Evolutionary conservation across 768 basidiomycete genomes (phyloP).

Genomic region (Pleurotus ostreatus): DNA sequence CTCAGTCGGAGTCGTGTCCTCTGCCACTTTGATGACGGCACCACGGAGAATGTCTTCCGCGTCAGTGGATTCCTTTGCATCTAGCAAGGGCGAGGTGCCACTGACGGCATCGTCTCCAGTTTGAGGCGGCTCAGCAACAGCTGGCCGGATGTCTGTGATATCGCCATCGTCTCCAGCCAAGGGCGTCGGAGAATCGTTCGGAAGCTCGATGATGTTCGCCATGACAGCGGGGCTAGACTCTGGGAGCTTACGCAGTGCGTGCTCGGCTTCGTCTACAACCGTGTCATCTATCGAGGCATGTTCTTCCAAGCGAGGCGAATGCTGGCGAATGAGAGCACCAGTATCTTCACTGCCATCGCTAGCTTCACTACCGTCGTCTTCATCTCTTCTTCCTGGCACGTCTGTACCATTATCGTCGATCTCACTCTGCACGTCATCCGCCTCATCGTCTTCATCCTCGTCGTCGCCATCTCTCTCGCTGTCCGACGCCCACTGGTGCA

Average conservation of each 20-base stretch:
- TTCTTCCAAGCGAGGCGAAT: neutral
- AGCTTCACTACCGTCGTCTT: neutral
- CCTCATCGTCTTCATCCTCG: slow-evolving; percentile 24
- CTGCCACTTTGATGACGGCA: neutral
- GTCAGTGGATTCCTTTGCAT: no score
- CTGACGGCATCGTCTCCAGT: no score
- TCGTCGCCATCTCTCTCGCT: slow-evolving; percentile 32
- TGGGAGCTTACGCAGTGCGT: neutral
- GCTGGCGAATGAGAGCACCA: neutral
- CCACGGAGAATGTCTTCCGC: no score
- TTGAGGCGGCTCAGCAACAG: no score
- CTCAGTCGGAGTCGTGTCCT: slow-evolving; percentile 22
- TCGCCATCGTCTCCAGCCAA: neutral
- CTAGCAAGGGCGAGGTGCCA: no score
- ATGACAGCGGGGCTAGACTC: neutral
- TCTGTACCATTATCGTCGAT: slow-evolving; percentile 14
- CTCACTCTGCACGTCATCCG: slow-evolving; percentile 21
- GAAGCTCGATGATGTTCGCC: neutral
- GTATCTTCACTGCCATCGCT: neutral
- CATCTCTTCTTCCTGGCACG: neutral
- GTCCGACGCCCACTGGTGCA: slow-evolving; percentile 30
- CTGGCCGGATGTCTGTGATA: neutral
- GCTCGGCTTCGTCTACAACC: slow-evolving; percentile 1
- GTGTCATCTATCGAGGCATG: slow-evolving; percentile 2
- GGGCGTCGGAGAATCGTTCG: neutral